Conservation (phyloP, 441 rosid species). For the Breynia disticha region DNA sequence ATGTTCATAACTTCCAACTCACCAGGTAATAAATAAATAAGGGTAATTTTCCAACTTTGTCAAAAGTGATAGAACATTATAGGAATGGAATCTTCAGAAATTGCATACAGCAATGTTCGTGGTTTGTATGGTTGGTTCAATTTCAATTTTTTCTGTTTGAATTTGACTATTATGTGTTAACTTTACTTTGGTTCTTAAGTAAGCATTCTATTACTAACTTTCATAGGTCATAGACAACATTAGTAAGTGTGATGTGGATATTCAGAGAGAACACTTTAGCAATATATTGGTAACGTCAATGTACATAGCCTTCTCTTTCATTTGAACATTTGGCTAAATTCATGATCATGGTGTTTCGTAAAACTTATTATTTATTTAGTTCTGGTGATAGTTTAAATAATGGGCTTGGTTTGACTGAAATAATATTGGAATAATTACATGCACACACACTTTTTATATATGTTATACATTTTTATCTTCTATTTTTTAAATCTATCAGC, state of each 20-base stretch:
- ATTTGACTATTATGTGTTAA: background rate
- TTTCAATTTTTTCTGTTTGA: too few relatives aligned
- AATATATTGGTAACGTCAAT: conserved; percentile 69
- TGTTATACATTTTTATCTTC: too few relatives aligned
- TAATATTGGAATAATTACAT: too few relatives aligned
- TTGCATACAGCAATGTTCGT: conserved; percentile 44
- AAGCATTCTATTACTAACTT: background rate
- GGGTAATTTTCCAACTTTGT: too few relatives aligned
- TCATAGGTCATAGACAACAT: conserved; percentile 92
- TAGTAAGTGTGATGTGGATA: conserved; percentile 90
- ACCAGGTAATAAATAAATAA: too few relatives aligned
- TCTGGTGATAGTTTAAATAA: too few relatives aligned
- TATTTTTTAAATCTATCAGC: too few relatives aligned
- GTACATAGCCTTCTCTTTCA: background rate
- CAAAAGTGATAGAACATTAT: too few relatives aligned
- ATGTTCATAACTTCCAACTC: too few relatives aligned
- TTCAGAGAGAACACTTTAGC: conserved; percentile 86
- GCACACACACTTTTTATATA: too few relatives aligned
- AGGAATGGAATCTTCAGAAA: conserved; percentile 79
- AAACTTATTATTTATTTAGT: too few relatives aligned
- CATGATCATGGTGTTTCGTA: background rate
- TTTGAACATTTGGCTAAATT: background rate
- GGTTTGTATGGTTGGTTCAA: conserved; percentile 79
- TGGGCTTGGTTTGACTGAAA: too few relatives aligned
- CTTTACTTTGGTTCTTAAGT: background rate